Evolutionary conservation across 345 rosid species (phyloP), one percentile per base, ranked within the genome.

Genomic region (Zanthoxylum bungeanum): DNA sequence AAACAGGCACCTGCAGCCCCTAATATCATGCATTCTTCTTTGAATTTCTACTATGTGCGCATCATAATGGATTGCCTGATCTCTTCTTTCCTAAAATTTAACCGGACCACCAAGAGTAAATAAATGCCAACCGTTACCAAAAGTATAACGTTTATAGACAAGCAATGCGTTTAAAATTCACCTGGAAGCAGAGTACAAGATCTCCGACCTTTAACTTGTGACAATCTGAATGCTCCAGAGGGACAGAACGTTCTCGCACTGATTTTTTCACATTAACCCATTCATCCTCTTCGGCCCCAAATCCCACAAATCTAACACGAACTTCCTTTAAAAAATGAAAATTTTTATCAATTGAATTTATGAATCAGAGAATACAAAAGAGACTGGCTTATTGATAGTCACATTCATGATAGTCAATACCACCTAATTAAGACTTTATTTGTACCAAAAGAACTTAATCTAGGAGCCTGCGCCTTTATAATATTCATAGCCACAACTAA

Each of bases 1-100:
- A 78, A 86, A 90, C 6, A 86, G 66, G 56, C 96, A 90, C 77
- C 96, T 77, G 74, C 96, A 90, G 28, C 93, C 96, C 80, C 92
- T 85, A 28, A 88, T 81, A 68, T 88, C 96, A 36, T 90, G 91
- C 62, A 73, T 79, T 78, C 70, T 88, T 79, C 85, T 82, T 60
- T 86, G 80, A 53, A 90, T 86, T 33, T 78, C 82, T 22, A 75
- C 10, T 12, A 90, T 76, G 21, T 71, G 89, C 76, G 91, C 88
- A 63, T 88, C 93, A 46, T 85, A 86, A 72, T 90, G 77, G 66
- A 78, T 85, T 22, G 88, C 88, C 44, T 84, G 87, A 76, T 88
- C 91, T 60, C 85, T 82, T 69, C 83, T 86, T 76, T 88, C 92
- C 96, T 88, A 51, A 73, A 33, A 30, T 31, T 60, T 37, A 75